These are phyloP conservation scores for Eucalyptus cloeziana DNA, from an alignment of 345 rosid genomes.

Conservation along the genomic window DNA sequence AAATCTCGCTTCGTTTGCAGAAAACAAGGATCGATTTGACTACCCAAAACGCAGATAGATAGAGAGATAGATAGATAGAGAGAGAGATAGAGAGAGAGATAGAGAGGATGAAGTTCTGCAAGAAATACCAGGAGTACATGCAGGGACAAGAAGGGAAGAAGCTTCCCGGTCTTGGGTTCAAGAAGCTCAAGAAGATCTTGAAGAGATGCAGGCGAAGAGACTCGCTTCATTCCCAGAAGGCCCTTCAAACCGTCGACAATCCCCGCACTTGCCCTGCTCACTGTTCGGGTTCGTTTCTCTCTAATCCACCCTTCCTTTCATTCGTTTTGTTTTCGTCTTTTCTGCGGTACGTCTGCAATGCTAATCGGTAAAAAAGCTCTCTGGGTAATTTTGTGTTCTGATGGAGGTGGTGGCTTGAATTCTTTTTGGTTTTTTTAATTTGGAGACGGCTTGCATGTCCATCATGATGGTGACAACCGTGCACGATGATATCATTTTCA, in stretches of 20 bases:
- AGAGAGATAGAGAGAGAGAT: not conserved
- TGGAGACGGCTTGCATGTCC: not conserved
- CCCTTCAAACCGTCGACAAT: not conserved
- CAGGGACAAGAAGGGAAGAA: slow-evolving; percentile 47
- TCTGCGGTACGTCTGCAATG: not conserved
- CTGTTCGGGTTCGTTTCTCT: not conserved
- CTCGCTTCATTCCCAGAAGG: slow-evolving; percentile 15
- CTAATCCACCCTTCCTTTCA: not conserved
- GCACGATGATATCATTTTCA: not conserved
- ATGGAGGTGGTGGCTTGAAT: not conserved
- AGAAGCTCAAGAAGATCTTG: slow-evolving; percentile 76
- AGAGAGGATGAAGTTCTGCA: slow-evolving; percentile 73
- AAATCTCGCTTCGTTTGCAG: not conserved
- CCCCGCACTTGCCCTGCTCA: not conserved
- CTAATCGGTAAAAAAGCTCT: not conserved
- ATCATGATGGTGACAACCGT: not conserved
- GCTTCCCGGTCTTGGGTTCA: slow-evolving; percentile 75
- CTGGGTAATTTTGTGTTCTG: not conserved
- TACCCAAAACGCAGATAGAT: not conserved
- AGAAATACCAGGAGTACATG: slow-evolving; percentile 78
- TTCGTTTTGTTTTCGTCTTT: not conserved
- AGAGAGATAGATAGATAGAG: not conserved
- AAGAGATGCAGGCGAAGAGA: slow-evolving; percentile 44
- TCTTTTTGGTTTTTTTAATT: not conserved
- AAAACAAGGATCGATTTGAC: not conserved